Evolutionary conservation across 805 yeast species (phyloP).

Genomic region (Lipomyces chichibuensis): DNA sequence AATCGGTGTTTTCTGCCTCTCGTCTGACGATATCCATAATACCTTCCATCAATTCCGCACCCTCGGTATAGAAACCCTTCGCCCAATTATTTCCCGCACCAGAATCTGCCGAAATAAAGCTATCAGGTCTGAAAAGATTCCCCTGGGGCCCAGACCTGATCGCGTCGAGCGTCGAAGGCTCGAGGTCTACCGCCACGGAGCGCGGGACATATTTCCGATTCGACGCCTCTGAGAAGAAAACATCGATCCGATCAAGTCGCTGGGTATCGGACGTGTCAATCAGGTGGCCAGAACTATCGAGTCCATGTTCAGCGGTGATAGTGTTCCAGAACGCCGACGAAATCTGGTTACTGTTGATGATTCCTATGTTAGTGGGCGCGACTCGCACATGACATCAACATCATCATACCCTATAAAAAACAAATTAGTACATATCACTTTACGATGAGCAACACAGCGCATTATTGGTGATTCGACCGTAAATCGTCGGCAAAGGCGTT

Average conservation of each 20-base stretch:
- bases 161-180: conserved; percentile 90
- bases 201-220: conserved; percentile 91
- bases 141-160: conserved; percentile 82
- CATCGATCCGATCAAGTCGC: conserved; percentile 62
- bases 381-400: not conserved
- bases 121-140: conserved; percentile 87
- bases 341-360: conserved; percentile 45
- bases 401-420: not conserved
- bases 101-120: conserved; percentile 83
- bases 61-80: conserved; percentile 94
- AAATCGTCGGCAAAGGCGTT: not conserved
- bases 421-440: not conserved
- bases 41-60: conserved; percentile 89
- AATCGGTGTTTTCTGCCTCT: conserved; percentile 91
- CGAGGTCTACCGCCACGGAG: conserved; percentile 88
- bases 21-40: conserved; percentile 89
- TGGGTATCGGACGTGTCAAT: conserved; percentile 43
- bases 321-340: conserved; percentile 50
- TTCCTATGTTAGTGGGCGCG: not conserved
- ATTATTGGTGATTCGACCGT: not conserved
- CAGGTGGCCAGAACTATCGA: conserved; percentile 44
- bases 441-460: not conserved
- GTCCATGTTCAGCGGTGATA: conserved; percentile 49
- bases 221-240: conserved; percentile 84
- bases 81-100: conserved; percentile 98